Percentiles rank a stretch among this genome's conserved stretches.
phyloP scores from a whole-genome alignment of 2,329 filamentous ascomycete genomes.

The Mariannaea elegans region DNA sequence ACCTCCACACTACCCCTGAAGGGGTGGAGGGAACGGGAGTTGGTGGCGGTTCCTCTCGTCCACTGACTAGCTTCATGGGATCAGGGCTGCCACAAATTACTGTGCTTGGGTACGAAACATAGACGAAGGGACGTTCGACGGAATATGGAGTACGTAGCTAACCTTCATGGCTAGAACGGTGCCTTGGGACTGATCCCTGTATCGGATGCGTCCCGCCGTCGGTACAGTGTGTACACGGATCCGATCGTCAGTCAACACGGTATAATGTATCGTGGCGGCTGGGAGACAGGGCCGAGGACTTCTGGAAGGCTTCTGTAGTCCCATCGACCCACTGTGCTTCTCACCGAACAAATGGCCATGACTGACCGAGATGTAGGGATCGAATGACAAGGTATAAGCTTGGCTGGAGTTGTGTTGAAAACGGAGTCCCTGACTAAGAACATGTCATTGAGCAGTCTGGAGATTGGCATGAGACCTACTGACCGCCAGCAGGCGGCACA shows the following conservation, averaged over 20 bases:
- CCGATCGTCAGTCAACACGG: conserved; percentile 16
- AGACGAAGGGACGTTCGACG: conserved; percentile 23
- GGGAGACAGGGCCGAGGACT: conserved; percentile 30
- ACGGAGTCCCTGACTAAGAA: conserved; percentile 7
- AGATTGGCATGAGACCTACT: conserved; percentile 1
- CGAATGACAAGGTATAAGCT: not conserved
- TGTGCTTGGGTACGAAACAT: conserved; percentile 27
- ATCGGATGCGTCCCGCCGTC: conserved; percentile 8
- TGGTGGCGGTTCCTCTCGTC: conserved; percentile 38
- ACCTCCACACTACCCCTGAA: conserved; percentile 32
- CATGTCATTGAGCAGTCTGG: not conserved
- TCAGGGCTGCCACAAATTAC: conserved; percentile 31
- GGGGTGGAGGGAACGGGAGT: conserved; percentile 37
- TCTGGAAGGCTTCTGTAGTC: conserved; percentile 43
- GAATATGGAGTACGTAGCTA: conserved; percentile 13
- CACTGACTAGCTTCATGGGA: conserved; percentile 30
- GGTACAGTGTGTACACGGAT: conserved; percentile 27
- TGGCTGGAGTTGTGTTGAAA: conserved; percentile 15
- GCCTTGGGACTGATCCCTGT: conserved; percentile 17
- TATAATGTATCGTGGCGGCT: conserved; percentile 22
- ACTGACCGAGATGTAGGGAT: conserved; percentile 30
- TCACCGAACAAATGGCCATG: conserved; percentile 28
- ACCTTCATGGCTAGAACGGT: conserved; percentile 12
- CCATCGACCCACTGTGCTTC: conserved; percentile 32
- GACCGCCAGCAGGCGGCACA: not conserved